Evolutionary conservation across 2,329 filamentous ascomycete genomes (phyloP).

Genomic region (Alternaria ethzedia): DNA sequence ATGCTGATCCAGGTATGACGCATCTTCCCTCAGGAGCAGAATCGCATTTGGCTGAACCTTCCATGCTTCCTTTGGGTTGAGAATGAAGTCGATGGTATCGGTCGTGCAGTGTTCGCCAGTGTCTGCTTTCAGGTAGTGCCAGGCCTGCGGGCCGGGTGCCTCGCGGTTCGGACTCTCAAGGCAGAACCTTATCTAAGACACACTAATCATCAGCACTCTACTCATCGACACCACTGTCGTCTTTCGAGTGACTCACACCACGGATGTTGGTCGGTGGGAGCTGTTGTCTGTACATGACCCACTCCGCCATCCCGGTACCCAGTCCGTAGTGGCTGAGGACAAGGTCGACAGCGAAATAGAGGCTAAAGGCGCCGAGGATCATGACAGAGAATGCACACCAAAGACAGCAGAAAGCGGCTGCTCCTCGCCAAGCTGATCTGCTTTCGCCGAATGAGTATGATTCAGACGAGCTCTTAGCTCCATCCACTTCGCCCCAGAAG

Average conservation of each 20-base stretch:
- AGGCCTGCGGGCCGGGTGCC: slow-evolving; percentile 21
- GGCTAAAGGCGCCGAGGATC: neutral
- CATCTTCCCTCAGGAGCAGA: neutral
- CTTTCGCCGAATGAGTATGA: neutral
- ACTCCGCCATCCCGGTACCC: slow-evolving; percentile 10
- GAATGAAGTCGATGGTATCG: neutral
- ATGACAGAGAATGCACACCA: slow-evolving; percentile 5
- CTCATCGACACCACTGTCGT: neutral
- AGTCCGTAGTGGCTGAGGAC: slow-evolving; percentile 3
- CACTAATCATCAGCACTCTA: neutral
- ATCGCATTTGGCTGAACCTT: neutral
- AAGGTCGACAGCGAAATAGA: slow-evolving; percentile 9
- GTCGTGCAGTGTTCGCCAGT: neutral
- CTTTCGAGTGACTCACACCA: neutral
- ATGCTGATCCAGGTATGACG: neutral
- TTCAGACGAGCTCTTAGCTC: neutral
- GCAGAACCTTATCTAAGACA: slow-evolving; percentile 28
- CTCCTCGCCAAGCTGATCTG: neutral
- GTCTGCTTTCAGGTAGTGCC: slow-evolving; percentile 17
- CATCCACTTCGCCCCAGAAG: slow-evolving; percentile 15
- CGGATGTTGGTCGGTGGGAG: neutral
- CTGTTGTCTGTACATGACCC: slow-evolving; percentile 1
- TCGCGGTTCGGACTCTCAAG: slow-evolving; percentile 19
- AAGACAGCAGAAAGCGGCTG: slow-evolving; percentile 5
- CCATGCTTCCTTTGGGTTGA: neutral